phyloP scores from a whole-genome alignment of 306 rosid species.

The Prunus salicina region DNA sequence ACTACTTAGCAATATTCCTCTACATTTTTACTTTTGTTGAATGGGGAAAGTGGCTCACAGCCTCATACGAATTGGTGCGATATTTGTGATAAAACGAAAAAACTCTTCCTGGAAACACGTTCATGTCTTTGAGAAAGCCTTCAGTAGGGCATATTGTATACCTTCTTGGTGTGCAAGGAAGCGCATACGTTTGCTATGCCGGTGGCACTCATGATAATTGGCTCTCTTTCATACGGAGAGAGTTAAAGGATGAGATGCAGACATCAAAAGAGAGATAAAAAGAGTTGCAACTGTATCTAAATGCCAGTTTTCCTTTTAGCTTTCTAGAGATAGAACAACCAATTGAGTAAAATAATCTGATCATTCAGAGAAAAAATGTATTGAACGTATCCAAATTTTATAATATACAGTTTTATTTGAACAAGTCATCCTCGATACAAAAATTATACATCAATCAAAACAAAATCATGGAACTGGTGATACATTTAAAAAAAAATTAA shows the following conservation, averaged over 20 bases:
- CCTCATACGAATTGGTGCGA: not conserved
- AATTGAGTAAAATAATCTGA: not conserved
- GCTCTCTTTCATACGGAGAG: no score
- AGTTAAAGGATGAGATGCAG: not conserved
- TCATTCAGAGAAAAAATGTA: not conserved
- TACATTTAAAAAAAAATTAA: conserved; percentile 1
- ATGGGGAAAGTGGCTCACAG: no score
- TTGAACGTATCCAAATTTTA: not conserved
- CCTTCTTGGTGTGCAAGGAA: not conserved
- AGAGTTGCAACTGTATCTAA: not conserved
- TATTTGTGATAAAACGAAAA: not conserved
- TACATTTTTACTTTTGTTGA: not conserved
- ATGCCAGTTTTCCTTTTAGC: not conserved
- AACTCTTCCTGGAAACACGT: no score
- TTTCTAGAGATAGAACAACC: not conserved
- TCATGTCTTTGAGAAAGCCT: not conserved
- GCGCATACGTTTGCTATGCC: no score
- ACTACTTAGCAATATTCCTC: not conserved
- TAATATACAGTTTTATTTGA: conserved; percentile 26
- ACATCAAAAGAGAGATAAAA: not conserved
- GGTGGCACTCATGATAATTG: no score
- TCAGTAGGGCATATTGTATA: not conserved
- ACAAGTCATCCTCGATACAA: conserved; percentile 9
- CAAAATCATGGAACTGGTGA: conserved; percentile 16
- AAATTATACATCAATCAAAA: conserved; percentile 7